These are phyloP conservation scores for Sextonia rubra DNA, from an alignment of 164 flowering plant genomes.

Conservation along the genomic window DNA sequence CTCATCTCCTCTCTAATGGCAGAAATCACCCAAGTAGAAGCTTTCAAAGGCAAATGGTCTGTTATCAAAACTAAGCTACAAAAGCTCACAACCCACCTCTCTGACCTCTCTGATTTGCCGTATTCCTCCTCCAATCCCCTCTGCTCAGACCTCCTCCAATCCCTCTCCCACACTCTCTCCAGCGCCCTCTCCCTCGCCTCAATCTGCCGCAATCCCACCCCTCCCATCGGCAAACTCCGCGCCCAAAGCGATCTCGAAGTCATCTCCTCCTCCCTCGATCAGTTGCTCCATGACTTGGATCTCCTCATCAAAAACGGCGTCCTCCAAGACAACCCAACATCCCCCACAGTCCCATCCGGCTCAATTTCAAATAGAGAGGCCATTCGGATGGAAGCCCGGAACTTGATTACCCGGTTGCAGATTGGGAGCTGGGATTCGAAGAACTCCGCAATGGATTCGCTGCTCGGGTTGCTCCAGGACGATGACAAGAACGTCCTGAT, in stretches of 20 bases:
- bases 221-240: constrained; percentile 47
- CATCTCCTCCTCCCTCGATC: constrained; percentile 36
- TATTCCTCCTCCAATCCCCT: constrained; percentile 32
- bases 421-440: constrained; percentile 70
- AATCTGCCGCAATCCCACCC: constrained; percentile 25
- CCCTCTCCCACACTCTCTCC: constrained; percentile 32
- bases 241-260: constrained; percentile 68
- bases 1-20: constrained; percentile 16
- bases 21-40: constrained; percentile 22
- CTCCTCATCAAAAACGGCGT: constrained; percentile 55
- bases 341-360: not conserved
- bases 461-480: constrained; percentile 46
- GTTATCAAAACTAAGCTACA: constrained; percentile 35
- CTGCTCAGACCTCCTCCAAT: constrained; percentile 38
- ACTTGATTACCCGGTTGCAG: constrained; percentile 71
- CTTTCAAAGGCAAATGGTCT: constrained; percentile 52
- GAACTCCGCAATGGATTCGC: constrained; percentile 57
- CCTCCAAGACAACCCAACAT: constrained; percentile 29
- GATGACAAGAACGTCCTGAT: constrained; percentile 86
- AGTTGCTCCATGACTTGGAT: constrained; percentile 38
- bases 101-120: constrained; percentile 44
- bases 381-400: constrained; percentile 45
- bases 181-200: constrained; percentile 32
- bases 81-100: constrained; percentile 39
- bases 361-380: constrained; percentile 37